Conservation (phyloP, 202 grass and related monocot species). For the Carex sylvatica region DNA sequence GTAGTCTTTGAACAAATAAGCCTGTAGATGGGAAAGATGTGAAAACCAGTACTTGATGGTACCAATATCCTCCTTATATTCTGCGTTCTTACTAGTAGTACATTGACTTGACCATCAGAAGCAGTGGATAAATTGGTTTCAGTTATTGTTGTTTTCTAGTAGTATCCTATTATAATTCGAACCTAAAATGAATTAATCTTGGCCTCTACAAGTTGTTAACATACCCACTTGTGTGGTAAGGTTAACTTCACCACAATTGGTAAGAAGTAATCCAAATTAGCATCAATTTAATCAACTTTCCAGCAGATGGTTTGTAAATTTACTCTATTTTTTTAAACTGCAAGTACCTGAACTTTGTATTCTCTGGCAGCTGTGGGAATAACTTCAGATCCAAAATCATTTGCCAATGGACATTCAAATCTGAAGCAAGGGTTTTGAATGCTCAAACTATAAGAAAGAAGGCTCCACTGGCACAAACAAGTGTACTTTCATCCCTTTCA, state of each 20-base stretch:
- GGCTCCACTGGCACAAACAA: neutral
- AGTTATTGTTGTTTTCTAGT: constrained; percentile 3
- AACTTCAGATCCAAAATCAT: constrained; percentile 87
- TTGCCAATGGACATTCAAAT: constrained; percentile 50
- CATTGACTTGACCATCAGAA: neutral
- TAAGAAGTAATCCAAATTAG: neutral
- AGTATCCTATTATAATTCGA: neutral
- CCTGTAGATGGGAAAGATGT: constrained; percentile 25
- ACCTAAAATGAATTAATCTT: neutral
- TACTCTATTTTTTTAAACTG: neutral
- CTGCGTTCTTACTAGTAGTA: neutral
- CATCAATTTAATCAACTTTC: constrained; percentile 5
- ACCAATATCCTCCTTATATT: too few relatives aligned
- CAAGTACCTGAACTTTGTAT: constrained; percentile 64
- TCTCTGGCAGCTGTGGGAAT: constrained; percentile 72
- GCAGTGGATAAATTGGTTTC: neutral
- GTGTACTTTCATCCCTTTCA: constrained; percentile 1
- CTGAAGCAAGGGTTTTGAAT: constrained; percentile 26
- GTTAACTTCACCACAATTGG: neutral
- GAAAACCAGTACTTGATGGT: neutral
- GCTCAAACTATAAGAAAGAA: neutral
- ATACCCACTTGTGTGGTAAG: neutral
- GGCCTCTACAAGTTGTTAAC: neutral
- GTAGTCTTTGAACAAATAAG: constrained; percentile 73
- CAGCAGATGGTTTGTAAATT: neutral